A percentile compares a stretch with the other conserved stretches of the same genome.
Conservation (phyloP, 345 rosid genomes). For the Noccaea caerulescens region DNA sequence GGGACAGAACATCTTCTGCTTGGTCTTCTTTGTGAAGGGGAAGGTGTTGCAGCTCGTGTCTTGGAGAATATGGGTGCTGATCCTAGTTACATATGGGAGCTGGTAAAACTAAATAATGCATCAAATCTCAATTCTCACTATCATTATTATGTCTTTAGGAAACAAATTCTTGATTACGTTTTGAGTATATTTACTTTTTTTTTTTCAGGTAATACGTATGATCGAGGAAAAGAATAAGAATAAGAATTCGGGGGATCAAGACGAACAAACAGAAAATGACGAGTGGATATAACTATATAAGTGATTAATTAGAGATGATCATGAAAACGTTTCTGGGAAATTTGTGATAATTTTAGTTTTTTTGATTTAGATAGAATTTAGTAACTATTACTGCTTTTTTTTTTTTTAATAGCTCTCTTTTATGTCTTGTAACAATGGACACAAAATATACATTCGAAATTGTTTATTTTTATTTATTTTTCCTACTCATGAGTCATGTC, state of each 20-base stretch:
- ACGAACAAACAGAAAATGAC: too few relatives aligned
- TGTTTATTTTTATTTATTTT: constrained; percentile 5
- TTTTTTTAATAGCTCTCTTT: too few relatives aligned
- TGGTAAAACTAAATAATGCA: constrained; percentile 52
- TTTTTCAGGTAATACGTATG: constrained; percentile 80
- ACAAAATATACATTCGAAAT: not conserved
- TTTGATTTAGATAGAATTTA: too few relatives aligned
- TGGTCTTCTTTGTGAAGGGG: constrained; percentile 87
- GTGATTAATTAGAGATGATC: not conserved
- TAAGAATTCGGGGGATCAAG: too few relatives aligned
- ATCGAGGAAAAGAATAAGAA: constrained; percentile 74
- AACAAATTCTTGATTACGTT: not conserved
- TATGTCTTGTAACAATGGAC: not conserved
- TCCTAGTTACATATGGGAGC: constrained; percentile 80
- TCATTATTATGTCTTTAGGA: not conserved
- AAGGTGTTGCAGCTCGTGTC: constrained; percentile 96
- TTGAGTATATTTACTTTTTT: not conserved
- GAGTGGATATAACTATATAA: constrained; percentile 34
- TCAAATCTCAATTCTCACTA: not conserved
- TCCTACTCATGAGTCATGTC: constrained; percentile 8
- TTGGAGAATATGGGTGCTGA: constrained; percentile 94
- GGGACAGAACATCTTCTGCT: constrained; percentile 97
- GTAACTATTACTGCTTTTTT: too few relatives aligned
- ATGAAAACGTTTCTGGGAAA: not conserved
- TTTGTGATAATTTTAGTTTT: not conserved